These are phyloP conservation scores for Fusarium subglutinans DNA, from an alignment of 2,329 filamentous ascomycete genomes.

Conservation along the genomic window DNA sequence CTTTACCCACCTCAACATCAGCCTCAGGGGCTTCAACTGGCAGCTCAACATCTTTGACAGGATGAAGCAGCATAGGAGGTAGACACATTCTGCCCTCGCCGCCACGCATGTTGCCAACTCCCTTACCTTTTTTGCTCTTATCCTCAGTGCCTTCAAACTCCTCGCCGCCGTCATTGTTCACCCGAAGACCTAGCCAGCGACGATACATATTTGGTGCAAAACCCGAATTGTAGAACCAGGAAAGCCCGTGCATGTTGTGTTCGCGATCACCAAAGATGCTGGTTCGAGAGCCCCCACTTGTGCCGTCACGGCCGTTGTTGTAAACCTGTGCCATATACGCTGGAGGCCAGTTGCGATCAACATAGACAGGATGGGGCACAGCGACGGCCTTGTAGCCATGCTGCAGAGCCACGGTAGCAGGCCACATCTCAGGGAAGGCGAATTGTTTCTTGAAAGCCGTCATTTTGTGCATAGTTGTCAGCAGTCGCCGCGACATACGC, in stretches of 20 bases:
- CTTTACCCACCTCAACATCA: slow-evolving; percentile 49
- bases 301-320: slow-evolving; percentile 81
- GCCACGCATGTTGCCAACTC: slow-evolving; percentile 64
- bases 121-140: slow-evolving; percentile 58
- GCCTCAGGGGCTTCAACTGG: slow-evolving; percentile 68
- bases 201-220: slow-evolving; percentile 85
- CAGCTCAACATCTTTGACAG: slow-evolving; percentile 79
- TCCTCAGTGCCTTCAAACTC: slow-evolving; percentile 73
- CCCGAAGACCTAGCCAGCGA: slow-evolving; percentile 84
- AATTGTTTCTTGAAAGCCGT: slow-evolving; percentile 85
- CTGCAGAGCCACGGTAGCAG: slow-evolving; percentile 84
- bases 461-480: slow-evolving; percentile 90
- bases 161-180: slow-evolving; percentile 82
- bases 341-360: slow-evolving; percentile 86
- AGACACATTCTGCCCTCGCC: slow-evolving; percentile 90
- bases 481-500: slow-evolving; percentile 80
- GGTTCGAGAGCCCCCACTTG: slow-evolving; percentile 76
- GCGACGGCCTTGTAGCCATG: slow-evolving; percentile 94
- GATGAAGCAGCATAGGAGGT: slow-evolving; percentile 88
- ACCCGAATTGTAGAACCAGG: slow-evolving; percentile 90
- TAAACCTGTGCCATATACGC: slow-evolving; percentile 80
- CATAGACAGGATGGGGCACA: slow-evolving; percentile 87
- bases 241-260: slow-evolving; percentile 86
- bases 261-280: slow-evolving; percentile 85
- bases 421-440: slow-evolving; percentile 98